phyloP scores from a whole-genome alignment of 352 stramenopile species.

The Thraustochytrium sp. region DNA sequence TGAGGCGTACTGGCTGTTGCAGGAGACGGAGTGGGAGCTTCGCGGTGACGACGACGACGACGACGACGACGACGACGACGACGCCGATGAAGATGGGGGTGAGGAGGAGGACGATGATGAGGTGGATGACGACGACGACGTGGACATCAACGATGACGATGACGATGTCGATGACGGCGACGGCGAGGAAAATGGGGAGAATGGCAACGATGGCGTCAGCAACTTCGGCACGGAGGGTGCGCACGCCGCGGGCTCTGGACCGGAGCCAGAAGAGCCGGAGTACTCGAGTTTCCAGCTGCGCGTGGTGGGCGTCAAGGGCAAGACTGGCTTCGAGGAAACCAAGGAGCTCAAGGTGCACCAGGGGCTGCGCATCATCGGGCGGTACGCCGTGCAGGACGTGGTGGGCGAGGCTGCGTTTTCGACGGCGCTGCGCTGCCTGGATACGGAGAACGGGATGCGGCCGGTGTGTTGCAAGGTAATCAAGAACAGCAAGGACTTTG shows the following conservation, averaged over 20 bases:
- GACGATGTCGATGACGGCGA: neutral
- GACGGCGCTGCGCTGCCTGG: slow-evolving; percentile 62
- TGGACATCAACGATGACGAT: neutral
- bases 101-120: neutral
- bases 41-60: neutral
- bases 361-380: slow-evolving; percentile 57
- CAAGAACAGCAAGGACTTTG: slow-evolving; percentile 99
- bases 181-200: neutral
- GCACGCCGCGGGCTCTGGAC: too few species aligned
- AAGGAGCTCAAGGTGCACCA: slow-evolving; percentile 57
- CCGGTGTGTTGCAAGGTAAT: slow-evolving; percentile 94
- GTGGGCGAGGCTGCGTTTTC: slow-evolving; percentile 66
- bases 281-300: slow-evolving; percentile 55
- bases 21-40: neutral
- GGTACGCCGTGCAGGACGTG: slow-evolving; percentile 66
- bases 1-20: neutral
- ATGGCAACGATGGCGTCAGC: neutral
- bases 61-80: neutral
- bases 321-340: slow-evolving; percentile 67
- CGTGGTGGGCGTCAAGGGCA: slow-evolving; percentile 63
- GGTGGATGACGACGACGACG: neutral
- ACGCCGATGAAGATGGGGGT: neutral
- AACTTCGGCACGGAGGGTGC: neutral
- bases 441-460: slow-evolving; percentile 34
- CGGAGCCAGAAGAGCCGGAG: neutral